A percentile compares a stretch with the other conserved stretches of the same genome.
These are phyloP conservation scores for Microbotryum lychnidis-dioicae DNA, from an alignment of 1,284 basidiomycete genomes.

Conservation along the genomic window DNA sequence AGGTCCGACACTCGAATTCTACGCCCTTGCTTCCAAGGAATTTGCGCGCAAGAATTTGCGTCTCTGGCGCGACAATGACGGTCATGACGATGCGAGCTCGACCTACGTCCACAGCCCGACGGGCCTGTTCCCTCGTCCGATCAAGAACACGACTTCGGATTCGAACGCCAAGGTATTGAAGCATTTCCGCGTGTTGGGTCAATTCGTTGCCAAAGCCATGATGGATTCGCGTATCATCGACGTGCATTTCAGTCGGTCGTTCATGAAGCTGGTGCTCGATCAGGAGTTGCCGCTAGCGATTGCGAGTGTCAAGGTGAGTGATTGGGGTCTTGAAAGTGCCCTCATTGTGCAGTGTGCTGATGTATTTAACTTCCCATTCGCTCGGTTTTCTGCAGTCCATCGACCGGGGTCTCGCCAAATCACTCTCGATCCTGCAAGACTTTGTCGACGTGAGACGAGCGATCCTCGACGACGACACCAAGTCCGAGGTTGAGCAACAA, in stretches of 20 bases:
- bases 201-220: constrained; percentile 96
- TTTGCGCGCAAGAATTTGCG: constrained; percentile 79
- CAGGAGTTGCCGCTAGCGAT: constrained; percentile 74
- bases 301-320: constrained; percentile 62
- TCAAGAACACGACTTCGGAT: constrained; percentile 46
- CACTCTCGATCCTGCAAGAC: constrained; percentile 67
- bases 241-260: constrained; percentile 83
- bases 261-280: constrained; percentile 78
- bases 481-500: constrained; percentile 38
- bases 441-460: constrained; percentile 43
- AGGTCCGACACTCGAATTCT: constrained; percentile 97
- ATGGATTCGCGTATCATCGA: constrained; percentile 97
- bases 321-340: too few species aligned
- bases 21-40: constrained; percentile 84
- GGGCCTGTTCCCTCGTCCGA: constrained; percentile 82
- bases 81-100: constrained; percentile 21
- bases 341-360: too few species aligned
- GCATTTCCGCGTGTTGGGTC: constrained; percentile 81
- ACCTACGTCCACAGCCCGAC: constrained; percentile 49
- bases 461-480: constrained; percentile 41
- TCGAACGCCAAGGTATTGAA: constrained; percentile 47
- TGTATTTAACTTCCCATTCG: too few species aligned
- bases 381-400: constrained; percentile 51
- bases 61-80: constrained; percentile 81
- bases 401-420: constrained; percentile 74